Percentiles rank a stretch among this genome's conserved stretches.
Evolutionary conservation across 169 alveolate genomes (phyloP).

Genomic region (Plasmodium vinckei): DNA sequence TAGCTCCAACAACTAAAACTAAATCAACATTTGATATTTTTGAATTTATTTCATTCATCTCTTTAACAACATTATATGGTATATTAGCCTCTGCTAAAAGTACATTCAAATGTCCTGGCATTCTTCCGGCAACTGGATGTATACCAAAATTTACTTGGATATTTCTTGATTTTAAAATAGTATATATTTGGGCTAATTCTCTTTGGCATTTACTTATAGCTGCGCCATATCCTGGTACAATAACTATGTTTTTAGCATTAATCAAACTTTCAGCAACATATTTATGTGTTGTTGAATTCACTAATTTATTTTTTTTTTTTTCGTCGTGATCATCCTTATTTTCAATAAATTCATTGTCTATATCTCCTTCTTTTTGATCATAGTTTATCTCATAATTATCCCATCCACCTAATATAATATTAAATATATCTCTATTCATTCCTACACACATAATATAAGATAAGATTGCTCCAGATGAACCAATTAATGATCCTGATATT

Average conservation of each 20-base stretch:
- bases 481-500: conserved; percentile 95
- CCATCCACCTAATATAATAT: conserved; percentile 93
- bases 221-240: conserved; percentile 97
- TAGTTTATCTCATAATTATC: conserved; percentile 75
- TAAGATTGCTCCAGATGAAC: conserved; percentile 95
- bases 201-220: conserved; percentile 93
- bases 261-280: conserved; percentile 90
- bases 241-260: conserved; percentile 87
- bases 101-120: conserved; percentile 98
- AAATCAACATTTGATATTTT: conserved; percentile 87
- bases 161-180: conserved; percentile 84
- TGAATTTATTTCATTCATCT: conserved; percentile 94
- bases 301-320: conserved; percentile 80
- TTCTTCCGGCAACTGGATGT: conserved; percentile 98
- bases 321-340: conserved; percentile 87
- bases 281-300: conserved; percentile 83
- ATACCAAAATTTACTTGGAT: conserved; percentile 93
- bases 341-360: conserved; percentile 77
- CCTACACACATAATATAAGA: conserved; percentile 95
- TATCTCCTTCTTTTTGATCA: no score
- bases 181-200: conserved; percentile 87
- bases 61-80: conserved; percentile 94
- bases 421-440: conserved; percentile 93
- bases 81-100: conserved; percentile 96
- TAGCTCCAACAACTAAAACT: conserved; percentile 95